Percentiles rank a stretch among this genome's conserved stretches.
phyloP scores from a whole-genome alignment of 306 rosid species.

The Vachellia collinsii region DNA sequence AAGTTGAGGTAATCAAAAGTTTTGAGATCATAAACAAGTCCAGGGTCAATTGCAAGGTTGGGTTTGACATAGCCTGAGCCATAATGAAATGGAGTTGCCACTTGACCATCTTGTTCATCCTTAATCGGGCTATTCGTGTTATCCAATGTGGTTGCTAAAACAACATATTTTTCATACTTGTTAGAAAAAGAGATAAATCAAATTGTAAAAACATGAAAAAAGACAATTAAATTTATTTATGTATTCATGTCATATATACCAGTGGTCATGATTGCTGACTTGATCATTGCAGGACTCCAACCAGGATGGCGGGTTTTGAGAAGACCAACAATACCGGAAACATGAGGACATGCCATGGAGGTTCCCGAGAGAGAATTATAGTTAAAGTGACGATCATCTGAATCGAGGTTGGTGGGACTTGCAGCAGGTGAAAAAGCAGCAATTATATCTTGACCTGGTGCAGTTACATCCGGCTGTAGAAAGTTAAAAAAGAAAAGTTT shows the following conservation, averaged over 20 bases:
- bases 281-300: constrained; percentile 3
- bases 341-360: neutral
- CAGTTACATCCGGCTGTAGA: neutral
- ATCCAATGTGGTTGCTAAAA: neutral
- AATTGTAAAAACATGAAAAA: neutral
- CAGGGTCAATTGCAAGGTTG: neutral
- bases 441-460: neutral
- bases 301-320: neutral
- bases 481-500: too few relatives aligned
- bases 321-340: constrained; percentile 3
- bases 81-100: neutral
- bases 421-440: neutral
- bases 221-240: neutral
- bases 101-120: neutral
- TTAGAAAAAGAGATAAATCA: neutral
- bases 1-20: neutral
- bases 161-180: neutral
- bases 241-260: neutral
- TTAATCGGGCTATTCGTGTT: neutral
- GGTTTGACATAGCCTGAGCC: neutral
- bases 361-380: neutral
- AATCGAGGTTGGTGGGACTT: neutral
- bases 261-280: constrained; percentile 6
- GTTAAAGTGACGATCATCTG: neutral
- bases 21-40: neutral